phyloP scores from a whole-genome alignment of 495 filamentous ascomycete genomes.

The Amniculicola lignicola region DNA sequence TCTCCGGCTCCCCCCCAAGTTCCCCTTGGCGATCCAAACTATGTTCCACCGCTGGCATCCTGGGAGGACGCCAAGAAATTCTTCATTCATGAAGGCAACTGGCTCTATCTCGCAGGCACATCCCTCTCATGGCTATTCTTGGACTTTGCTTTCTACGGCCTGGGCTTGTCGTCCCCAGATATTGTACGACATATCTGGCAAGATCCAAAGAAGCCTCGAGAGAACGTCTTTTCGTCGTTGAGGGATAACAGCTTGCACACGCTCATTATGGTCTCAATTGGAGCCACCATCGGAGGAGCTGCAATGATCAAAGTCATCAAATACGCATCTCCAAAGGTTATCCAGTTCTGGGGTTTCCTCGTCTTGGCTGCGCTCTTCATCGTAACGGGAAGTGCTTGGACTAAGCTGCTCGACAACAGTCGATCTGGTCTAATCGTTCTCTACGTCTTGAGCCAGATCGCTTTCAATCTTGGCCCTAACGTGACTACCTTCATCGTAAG shows the following conservation, averaged over 20 bases:
- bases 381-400: constrained; percentile 22
- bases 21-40: constrained; percentile 19
- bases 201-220: background rate
- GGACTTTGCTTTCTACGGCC: constrained; percentile 30
- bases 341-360: constrained; percentile 32
- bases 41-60: constrained; percentile 25
- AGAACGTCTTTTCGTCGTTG: constrained; percentile 7
- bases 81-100: constrained; percentile 28
- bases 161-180: constrained; percentile 24
- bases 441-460: constrained; percentile 26
- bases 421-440: constrained; percentile 23
- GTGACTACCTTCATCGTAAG: constrained; percentile 31
- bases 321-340: constrained; percentile 21
- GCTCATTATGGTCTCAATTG: constrained; percentile 28
- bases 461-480: constrained; percentile 30
- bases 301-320: constrained; percentile 30
- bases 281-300: constrained; percentile 24
- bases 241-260: constrained; percentile 26
- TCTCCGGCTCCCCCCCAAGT: background rate
- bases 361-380: constrained; percentile 27
- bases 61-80: constrained; percentile 20
- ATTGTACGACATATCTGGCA: constrained; percentile 30
- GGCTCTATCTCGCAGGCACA: constrained; percentile 26
- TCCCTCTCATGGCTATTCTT: constrained; percentile 28
- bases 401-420: constrained; percentile 15